Base-by-base conservation (phyloP, 495 filamentous ascomycete species). In the Amorphotheca resinae region DNA sequence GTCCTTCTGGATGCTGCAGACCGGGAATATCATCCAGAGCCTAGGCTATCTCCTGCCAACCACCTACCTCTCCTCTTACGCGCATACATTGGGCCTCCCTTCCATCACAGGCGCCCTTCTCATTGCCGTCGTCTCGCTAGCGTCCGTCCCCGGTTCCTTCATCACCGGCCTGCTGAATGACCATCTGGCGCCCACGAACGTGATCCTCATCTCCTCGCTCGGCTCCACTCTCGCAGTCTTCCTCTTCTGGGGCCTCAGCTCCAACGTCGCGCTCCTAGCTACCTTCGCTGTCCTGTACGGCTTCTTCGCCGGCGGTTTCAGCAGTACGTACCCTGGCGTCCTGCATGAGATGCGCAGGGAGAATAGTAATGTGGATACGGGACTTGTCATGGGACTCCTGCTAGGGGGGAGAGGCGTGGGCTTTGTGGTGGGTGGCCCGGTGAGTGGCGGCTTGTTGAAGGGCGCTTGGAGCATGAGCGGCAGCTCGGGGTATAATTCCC, bases 221-320 rank as follows among this genome's bases (percentile, higher is more conserved):
- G 77, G 74, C 1, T 67, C 72, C 12, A 65, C 74, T 0, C 3
- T 45, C 5, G 69, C 76, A 0, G 71, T 80, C 0, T 71, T 86
- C 37, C 49, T 84, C 5, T 62, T 84, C 31, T 87, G 82, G 82
- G 81, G 80, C 0, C 52, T 84, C 20, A 60, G 73, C 0, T 58
- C 58, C 0, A 67, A 63, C 0, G 48, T 82, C 23, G 61, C 70
- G 0, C 59, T 77, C 26, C 64, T 87, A 7, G 71, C 73, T 32
- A 30, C 77, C 28, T 87, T 86, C 49, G 73, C 72, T 12, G 47
- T 84, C 6, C 57, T 71, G 1, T 85, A 81, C 55, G 82, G 82
- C 3, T 64, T 83, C 41, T 84, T 80, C 48, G 78, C 76, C 0
- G 77, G 80, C 28, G 72, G 75, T 6, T 78, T 72, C 43, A 71